A percentile compares a stretch with the other conserved stretches of the same genome.
Conservation (phyloP, 2,329 filamentous ascomycete genomes). For the Chaetomium olivaceum region DNA sequence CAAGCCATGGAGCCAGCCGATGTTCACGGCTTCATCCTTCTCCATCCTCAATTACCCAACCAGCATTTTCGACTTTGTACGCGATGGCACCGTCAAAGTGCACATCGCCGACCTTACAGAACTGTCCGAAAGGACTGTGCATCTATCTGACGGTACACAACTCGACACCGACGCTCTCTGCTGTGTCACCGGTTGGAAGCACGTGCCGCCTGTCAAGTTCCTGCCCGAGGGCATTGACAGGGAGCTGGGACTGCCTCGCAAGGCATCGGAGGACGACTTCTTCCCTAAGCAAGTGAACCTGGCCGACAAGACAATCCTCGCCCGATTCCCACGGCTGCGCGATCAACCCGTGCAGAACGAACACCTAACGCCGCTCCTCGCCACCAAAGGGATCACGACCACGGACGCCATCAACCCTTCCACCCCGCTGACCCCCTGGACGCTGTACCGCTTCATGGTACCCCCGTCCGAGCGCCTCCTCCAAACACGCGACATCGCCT, state of each 20-base stretch:
- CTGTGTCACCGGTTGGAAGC: slow-evolving; percentile 61
- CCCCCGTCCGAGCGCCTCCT: slow-evolving; percentile 44
- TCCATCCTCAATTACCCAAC: slow-evolving; percentile 62
- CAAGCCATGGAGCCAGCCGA: slow-evolving; percentile 52
- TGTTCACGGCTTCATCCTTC: slow-evolving; percentile 56
- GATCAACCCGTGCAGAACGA: slow-evolving; percentile 53
- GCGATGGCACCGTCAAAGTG: slow-evolving; percentile 52
- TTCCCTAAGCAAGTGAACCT: slow-evolving; percentile 42
- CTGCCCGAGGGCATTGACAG: slow-evolving; percentile 48
- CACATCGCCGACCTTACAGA: slow-evolving; percentile 54
- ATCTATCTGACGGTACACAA: slow-evolving; percentile 51
- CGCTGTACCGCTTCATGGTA: slow-evolving; percentile 50
- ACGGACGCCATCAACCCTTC: slow-evolving; percentile 35
- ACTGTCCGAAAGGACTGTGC: slow-evolving; percentile 48
- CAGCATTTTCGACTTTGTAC: slow-evolving; percentile 58
- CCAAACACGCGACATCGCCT: slow-evolving; percentile 45
- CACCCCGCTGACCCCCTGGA: slow-evolving; percentile 42
- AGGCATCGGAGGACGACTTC: slow-evolving; percentile 33
- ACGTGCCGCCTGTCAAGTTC: slow-evolving; percentile 54
- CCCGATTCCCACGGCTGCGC: slow-evolving; percentile 53
- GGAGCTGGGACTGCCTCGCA: slow-evolving; percentile 53
- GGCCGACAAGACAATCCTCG: slow-evolving; percentile 56
- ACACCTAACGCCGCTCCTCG: slow-evolving; percentile 46
- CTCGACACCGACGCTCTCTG: slow-evolving; percentile 54
- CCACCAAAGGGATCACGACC: slow-evolving; percentile 42